Base-by-base conservation (phyloP, 176 grass and related monocot species). In the Ananas comosus region DNA sequence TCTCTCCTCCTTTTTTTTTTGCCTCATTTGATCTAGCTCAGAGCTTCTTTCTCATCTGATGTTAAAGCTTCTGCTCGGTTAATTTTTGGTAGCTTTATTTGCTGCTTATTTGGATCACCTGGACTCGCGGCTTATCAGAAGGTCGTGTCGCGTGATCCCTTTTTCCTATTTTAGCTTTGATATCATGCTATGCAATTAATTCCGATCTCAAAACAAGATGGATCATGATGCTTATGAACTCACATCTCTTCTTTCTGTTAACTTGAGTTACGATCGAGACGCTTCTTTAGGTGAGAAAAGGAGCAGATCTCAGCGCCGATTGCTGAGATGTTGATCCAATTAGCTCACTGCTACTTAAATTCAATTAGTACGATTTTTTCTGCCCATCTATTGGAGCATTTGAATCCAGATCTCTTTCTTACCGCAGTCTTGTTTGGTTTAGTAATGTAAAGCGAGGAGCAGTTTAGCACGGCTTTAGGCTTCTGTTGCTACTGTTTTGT, bases 141-240 rank as follows among this genome's bases (percentile, higher is more conserved):
- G 56, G 56, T n/a, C 21, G 16, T 13, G 16, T 61, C 17, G n/a
- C 17, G 3, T 61, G 56, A 61, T 22, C 56, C 16, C 17, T 13
- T 61, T 61, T 61, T 61, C 56, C 21, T 61, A n/a, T 18, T 61
- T 61, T 21, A 61, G n/a, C 56, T 61, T 19, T 61, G 33, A 61
- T 6, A 11, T 61, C 56, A 61, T 18, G 56, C 7, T 22, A 9
- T 19, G 33, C 33, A 42, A 7, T 42, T 42, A 42, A 42, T 42
- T 42, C 33, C 33, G 33, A 42, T 42, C 33, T 42, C 33, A 42
- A 42, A 42, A 42, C 33, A 6, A 42, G n/a, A 42, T 4, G 7
- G 33, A 42, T 42, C 33, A 42, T 42, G 33, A 22, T 18, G 56
- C 17, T 22, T 22, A 9, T n/a, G 21, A 61, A 18, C 56, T 61